Base-by-base conservation (phyloP, 768 basidiomycete species). In the Lentinula boryana region DNA sequence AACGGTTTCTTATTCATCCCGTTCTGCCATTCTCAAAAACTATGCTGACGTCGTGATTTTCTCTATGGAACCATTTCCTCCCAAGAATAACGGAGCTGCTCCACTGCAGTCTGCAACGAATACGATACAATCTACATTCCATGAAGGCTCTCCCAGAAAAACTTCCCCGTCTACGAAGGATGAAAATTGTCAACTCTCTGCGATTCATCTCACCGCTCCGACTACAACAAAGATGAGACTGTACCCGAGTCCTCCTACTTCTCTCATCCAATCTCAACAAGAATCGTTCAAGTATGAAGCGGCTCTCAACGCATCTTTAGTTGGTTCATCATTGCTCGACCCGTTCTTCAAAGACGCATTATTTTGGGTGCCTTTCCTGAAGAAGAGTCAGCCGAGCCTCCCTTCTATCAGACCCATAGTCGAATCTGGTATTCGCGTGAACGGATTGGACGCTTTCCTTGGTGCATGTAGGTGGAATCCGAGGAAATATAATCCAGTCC, bases 391-490 rank as follows among this genome's bases (percentile, higher is more conserved):
- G 12, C 27, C 36, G 5, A 27, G 8, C 16, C 27, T 31, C 10
- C 40, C 49, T 18, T 41, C 58, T 10, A 21, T 46, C n/a, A 60
- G 40, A 40, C 4, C 32, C n/a, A 32, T 52, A n/a, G 50, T 52
- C 23, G 33, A 41, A 9, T 31, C 33, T 40, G 23, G 40, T 40
- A 38, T 15, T 10, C 48, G n/a, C 15, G n/a, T 52, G 23, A 23
- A 53, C 27, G 13, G 31, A 18, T 18, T 60, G 16, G 33, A 60
- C 4, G 48, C 58, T 13, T 52, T 60, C 13, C 27, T 60, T 15
- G 38, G 12, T 35, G 58, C 49, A n/a, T 60, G 58, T 44, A 18
- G 58, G 31, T 60, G 58, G 58, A 40, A 56, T 40, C 55, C n/a
- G 23, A 31, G 38, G 27, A 16, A 43, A 9, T 27, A 43, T 38